These are phyloP conservation scores for Entophlyctis helioformis DNA, from an alignment of 192 early-diverging fungal species.

Conservation along the genomic window DNA sequence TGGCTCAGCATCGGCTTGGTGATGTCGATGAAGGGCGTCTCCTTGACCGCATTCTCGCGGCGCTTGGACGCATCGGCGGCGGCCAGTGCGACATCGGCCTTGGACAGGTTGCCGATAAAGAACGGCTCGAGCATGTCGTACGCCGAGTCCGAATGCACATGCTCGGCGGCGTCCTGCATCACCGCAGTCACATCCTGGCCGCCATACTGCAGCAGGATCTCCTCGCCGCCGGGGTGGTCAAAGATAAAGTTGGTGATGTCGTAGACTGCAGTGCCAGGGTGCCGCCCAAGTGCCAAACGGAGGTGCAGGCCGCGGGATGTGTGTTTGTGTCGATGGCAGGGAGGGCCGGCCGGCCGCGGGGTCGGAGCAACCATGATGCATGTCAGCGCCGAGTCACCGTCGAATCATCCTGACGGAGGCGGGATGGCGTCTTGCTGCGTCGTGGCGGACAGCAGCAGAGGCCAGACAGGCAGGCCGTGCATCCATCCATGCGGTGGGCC, in stretches of 20 bases:
- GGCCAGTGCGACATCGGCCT: neutral
- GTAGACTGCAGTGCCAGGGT: slow-evolving; percentile 39
- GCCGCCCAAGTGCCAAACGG: neutral
- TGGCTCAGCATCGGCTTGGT: slow-evolving; percentile 71
- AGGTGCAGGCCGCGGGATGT: too few species aligned
- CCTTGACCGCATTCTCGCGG: slow-evolving; percentile 15
- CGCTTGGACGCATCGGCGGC: neutral
- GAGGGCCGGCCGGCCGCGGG: neutral
- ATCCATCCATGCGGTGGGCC: too few species aligned
- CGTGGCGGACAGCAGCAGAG: too few species aligned
- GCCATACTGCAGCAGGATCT: slow-evolving; percentile 74
- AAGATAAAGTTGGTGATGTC: slow-evolving; percentile 76
- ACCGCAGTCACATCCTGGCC: slow-evolving; percentile 71
- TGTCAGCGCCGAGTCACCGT: too few species aligned
- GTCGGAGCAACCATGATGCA: too few species aligned
- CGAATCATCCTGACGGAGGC: too few species aligned
- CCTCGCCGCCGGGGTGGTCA: slow-evolving; percentile 91
- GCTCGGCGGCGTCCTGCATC: slow-evolving; percentile 64
- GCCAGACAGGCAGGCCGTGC: too few species aligned
- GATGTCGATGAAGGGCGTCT: slow-evolving; percentile 69
- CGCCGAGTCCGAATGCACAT: slow-evolving; percentile 71
- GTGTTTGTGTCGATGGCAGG: neutral
- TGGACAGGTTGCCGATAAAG: slow-evolving; percentile 47
- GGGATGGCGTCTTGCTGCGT: too few species aligned
- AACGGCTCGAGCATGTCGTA: slow-evolving; percentile 81